These are phyloP conservation scores for Leccinum arenicola DNA, from an alignment of 768 basidiomycete species.

Conservation along the genomic window DNA sequence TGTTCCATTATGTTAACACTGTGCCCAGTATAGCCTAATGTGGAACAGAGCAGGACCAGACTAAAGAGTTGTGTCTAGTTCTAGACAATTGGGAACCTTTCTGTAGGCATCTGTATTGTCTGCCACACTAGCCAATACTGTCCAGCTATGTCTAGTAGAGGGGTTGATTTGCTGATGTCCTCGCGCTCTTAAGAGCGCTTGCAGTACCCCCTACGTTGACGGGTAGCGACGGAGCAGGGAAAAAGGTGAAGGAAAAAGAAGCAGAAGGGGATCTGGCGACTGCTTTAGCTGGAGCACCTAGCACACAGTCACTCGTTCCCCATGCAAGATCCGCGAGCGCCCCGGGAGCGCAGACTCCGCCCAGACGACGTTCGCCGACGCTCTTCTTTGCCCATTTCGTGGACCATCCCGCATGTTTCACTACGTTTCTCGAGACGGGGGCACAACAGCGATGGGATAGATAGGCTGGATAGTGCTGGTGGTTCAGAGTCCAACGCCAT, in stretches of 20 bases:
- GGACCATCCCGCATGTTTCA: conserved; percentile 80
- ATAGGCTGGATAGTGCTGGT: conserved; percentile 41
- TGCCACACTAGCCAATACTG: too few relatives aligned
- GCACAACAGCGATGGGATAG: conserved; percentile 77
- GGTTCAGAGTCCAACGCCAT: conserved; percentile 10
- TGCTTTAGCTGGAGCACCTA: conserved; percentile 26
- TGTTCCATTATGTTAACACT: too few relatives aligned
- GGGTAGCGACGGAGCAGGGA: conserved; percentile 24
- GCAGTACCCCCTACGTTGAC: conserved; percentile 41
- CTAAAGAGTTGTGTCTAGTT: too few relatives aligned
- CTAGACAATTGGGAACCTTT: too few relatives aligned
- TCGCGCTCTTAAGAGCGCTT: conserved; percentile 65
- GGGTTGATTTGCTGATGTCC: conserved; percentile 13
- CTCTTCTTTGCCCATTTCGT: conserved; percentile 94
- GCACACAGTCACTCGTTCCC: conserved; percentile 8
- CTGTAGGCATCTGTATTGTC: too few relatives aligned
- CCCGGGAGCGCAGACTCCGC: conserved; percentile 28
- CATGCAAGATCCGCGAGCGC: conserved; percentile 7
- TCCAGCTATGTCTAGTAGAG: too few relatives aligned
- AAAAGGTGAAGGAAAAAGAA: conserved; percentile 16
- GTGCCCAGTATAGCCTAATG: too few relatives aligned
- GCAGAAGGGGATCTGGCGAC: conserved; percentile 20
- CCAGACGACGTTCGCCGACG: conserved; percentile 71
- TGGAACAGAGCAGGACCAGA: too few relatives aligned
- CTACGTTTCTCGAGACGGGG: conserved; percentile 86